phyloP scores from a whole-genome alignment of 345 rosid species.

The Erysimum cheiranthoides region DNA sequence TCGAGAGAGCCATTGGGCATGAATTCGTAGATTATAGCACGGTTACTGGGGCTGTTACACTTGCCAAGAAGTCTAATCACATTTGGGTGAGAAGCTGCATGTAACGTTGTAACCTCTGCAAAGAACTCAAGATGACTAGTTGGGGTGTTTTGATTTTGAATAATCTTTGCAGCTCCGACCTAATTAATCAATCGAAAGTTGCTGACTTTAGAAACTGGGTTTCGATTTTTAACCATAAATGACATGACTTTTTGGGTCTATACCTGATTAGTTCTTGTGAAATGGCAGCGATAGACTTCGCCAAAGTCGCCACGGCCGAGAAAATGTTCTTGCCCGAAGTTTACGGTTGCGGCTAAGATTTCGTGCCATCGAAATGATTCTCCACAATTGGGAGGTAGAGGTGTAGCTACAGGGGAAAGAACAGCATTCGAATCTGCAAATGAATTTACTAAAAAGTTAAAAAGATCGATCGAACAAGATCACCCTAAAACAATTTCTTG shows the following conservation, averaged over 20 bases:
- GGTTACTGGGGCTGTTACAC: conserved; percentile 61
- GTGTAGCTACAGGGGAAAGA: not conserved
- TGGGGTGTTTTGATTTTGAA: conserved; percentile 55
- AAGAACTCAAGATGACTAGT: conserved; percentile 68
- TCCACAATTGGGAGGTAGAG: conserved; percentile 2
- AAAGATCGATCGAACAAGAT: conserved; percentile 16
- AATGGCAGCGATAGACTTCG: conserved; percentile 27
- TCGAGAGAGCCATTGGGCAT: conserved; percentile 82
- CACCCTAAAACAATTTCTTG: conserved; percentile 5
- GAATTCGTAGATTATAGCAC: conserved; percentile 70
- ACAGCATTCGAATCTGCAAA: not conserved
- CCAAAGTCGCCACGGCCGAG: conserved; percentile 17
- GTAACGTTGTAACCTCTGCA: conserved; percentile 66
- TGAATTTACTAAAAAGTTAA: not conserved
- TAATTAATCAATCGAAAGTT: conserved; percentile 26
- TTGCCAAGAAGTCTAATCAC: conserved; percentile 70
- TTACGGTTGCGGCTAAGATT: not conserved
- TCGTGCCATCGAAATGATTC: not conserved
- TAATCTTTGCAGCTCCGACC: conserved; percentile 75
- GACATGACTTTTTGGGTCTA: not conserved
- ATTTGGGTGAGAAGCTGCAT: conserved; percentile 66
- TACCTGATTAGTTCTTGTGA: conserved; percentile 1
- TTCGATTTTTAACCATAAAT: not conserved
- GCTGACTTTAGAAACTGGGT: not conserved
- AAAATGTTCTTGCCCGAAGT: not conserved